A percentile compares a stretch with the other conserved stretches of the same genome.
phyloP scores from a whole-genome alignment of 495 filamentous ascomycete species.

The Symbiotaphrina buchneri region DNA sequence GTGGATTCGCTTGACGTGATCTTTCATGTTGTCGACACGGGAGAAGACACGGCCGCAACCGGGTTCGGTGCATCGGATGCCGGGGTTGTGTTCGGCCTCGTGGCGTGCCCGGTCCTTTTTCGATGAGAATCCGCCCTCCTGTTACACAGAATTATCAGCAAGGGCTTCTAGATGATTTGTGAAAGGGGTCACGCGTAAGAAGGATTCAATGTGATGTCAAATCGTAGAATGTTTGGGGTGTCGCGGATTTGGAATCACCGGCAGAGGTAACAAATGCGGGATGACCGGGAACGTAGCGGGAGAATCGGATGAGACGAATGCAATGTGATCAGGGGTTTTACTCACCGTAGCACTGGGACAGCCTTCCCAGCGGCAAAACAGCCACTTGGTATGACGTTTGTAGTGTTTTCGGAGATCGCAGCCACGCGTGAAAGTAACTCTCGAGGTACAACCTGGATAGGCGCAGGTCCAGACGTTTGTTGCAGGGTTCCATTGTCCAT shows the following conservation, averaged over 20 bases:
- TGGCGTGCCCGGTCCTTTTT: not conserved
- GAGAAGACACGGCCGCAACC: not conserved
- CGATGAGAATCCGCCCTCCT: not conserved
- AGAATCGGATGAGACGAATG: no score
- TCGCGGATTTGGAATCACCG: no score
- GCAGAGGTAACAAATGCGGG: no score
- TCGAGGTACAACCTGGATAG: not conserved
- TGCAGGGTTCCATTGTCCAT: no score
- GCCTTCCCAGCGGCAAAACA: not conserved
- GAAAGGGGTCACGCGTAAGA: no score
- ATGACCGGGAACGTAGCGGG: no score
- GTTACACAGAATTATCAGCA: no score
- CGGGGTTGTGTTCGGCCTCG: not conserved
- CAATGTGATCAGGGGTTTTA: no score
- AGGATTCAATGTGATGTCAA: no score
- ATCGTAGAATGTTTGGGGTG: no score
- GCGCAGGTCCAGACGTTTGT: not conserved
- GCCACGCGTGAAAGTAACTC: not conserved
- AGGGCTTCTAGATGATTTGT: no score
- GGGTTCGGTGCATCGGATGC: not conserved
- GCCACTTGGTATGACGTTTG: not conserved
- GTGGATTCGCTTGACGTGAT: no score
- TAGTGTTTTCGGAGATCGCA: not conserved
- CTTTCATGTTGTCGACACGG: slow-evolving; percentile 7
- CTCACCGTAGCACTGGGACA: not conserved